A percentile compares a stretch with the other conserved stretches of the same genome.
phyloP scores from a whole-genome alignment of 164 flowering plant genomes.

The Cinnamomum micranthum region DNA sequence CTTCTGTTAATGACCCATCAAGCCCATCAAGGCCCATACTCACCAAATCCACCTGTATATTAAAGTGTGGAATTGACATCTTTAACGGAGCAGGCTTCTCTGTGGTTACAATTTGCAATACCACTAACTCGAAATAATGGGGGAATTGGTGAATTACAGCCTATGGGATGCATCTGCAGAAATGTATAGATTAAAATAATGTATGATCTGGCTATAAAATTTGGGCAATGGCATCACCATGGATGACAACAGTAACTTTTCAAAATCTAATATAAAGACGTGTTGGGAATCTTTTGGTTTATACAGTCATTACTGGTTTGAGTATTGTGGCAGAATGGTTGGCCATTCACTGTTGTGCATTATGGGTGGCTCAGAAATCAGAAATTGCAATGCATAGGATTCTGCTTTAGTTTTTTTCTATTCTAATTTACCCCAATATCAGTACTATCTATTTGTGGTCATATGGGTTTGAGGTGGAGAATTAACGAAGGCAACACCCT shows the following conservation, averaged over 20 bases:
- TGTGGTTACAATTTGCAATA: neutral
- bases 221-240: neutral
- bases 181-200: no score
- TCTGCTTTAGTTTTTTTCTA: neutral
- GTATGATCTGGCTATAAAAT: neutral
- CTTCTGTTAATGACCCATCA: no score
- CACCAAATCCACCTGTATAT: no score
- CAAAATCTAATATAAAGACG: neutral
- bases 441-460: neutral
- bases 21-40: no score
- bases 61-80: neutral
- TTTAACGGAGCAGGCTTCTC: neutral
- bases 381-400: neutral
- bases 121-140: no score
- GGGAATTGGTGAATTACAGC: neutral
- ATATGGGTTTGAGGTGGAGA: neutral
- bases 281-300: neutral
- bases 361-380: neutral
- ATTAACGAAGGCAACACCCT: neutral
- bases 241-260: neutral
- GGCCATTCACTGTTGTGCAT: neutral
- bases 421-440: neutral
- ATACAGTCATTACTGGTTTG: neutral
- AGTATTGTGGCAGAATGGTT: neutral
- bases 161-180: neutral